Evolutionary conservation across 176 grass and related monocot species (phyloP).

Genomic region (Zoysia pacifica): DNA sequence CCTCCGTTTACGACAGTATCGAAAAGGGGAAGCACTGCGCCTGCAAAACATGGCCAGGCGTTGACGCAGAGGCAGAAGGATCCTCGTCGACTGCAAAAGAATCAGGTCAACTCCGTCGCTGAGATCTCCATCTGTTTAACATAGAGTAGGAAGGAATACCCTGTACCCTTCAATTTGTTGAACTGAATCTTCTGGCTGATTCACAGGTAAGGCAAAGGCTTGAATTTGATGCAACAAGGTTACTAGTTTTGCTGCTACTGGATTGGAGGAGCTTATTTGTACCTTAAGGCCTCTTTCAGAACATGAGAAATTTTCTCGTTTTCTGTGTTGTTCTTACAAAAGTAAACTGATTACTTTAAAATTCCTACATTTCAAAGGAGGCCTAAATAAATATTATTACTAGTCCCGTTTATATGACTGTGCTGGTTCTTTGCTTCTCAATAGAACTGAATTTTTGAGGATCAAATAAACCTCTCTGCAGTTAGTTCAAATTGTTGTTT

Average conservation of each 20-base stretch:
- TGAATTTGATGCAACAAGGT: background rate
- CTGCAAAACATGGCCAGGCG: slow-evolving; percentile 51
- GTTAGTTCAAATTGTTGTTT: background rate
- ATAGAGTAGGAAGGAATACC: background rate
- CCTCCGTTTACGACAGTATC: slow-evolving; percentile 7
- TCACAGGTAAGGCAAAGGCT: slow-evolving; percentile 41
- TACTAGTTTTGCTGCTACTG: background rate
- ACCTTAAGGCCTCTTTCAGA: too few species aligned
- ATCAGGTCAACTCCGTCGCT: slow-evolving; percentile 16
- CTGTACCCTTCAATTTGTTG: background rate
- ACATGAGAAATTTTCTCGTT: too few species aligned
- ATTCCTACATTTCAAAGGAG: too few species aligned
- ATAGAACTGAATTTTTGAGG: too few species aligned
- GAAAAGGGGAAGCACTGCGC: slow-evolving; percentile 62
- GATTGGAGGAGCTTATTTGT: background rate
- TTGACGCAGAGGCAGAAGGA: slow-evolving; percentile 18
- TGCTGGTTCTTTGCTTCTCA: too few species aligned
- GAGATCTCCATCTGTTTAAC: background rate
- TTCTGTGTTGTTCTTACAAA: too few species aligned
- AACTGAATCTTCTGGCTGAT: background rate
- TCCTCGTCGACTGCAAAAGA: slow-evolving; percentile 4
- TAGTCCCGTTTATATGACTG: too few species aligned
- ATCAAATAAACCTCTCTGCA: background rate
- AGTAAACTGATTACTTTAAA: too few species aligned
- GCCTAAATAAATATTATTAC: too few species aligned